A percentile compares a stretch with the other conserved stretches of the same genome.
These are phyloP conservation scores for Podospora pseudoanserina DNA, from an alignment of 495 filamentous ascomycete species.

Conservation along the genomic window DNA sequence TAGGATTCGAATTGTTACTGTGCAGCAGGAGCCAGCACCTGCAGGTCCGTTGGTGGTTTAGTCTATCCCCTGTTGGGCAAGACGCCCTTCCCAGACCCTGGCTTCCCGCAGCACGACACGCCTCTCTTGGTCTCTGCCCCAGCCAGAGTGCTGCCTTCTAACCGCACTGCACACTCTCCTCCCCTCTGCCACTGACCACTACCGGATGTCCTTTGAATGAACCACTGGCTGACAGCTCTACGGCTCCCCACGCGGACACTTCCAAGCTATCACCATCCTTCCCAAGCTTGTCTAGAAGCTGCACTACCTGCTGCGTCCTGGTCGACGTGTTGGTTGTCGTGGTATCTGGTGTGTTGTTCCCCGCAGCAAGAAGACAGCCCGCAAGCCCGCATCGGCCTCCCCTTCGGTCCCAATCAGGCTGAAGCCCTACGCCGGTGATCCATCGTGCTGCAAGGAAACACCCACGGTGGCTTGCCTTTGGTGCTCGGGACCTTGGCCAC, in stretches of 20 bases:
- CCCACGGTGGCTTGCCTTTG: conserved; percentile 5
- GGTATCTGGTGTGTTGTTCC: conserved; percentile 17
- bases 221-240: conserved; percentile 20
- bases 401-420: conserved; percentile 19
- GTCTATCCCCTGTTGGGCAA: conserved; percentile 18
- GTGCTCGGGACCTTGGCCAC: conserved; percentile 6
- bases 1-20: neutral
- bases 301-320: neutral
- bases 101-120: conserved; percentile 16
- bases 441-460: conserved; percentile 18
- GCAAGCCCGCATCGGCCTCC: neutral
- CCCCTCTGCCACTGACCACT: conserved; percentile 7
- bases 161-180: neutral
- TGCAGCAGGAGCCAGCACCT: neutral
- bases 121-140: conserved; percentile 2
- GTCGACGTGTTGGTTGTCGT: conserved; percentile 13
- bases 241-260: conserved; percentile 17
- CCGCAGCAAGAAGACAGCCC: conserved; percentile 15
- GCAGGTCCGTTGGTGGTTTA: conserved; percentile 11
- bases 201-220: conserved; percentile 11
- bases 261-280: neutral
- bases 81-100: conserved; percentile 7
- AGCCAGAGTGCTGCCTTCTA: conserved; percentile 1
- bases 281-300: neutral
- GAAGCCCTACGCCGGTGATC: conserved; percentile 24